These are phyloP conservation scores for Heterobasidion irregulare DNA, from an alignment of 1,284 basidiomycete species.

Conservation along the genomic window DNA sequence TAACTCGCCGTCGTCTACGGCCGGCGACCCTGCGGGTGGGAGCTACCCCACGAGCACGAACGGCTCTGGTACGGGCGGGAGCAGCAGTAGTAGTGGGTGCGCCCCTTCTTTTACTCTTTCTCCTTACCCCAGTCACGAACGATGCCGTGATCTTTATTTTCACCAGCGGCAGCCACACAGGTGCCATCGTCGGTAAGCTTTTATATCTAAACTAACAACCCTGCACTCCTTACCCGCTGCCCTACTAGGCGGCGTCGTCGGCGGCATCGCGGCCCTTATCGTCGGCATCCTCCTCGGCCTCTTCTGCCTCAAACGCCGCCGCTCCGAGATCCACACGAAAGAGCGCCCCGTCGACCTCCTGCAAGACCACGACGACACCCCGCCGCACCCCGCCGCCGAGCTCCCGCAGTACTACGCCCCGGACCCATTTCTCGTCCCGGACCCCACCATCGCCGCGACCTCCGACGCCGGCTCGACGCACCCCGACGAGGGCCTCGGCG, in stretches of 20 bases:
- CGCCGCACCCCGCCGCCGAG: slow-evolving; percentile 27
- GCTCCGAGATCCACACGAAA: slow-evolving; percentile 28
- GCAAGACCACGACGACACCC: slow-evolving; percentile 50
- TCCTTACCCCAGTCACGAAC: not conserved
- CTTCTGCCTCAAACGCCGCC: slow-evolving; percentile 44
- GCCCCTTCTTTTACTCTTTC: not conserved
- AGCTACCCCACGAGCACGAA: slow-evolving; percentile 51
- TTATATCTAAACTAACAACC: not conserved
- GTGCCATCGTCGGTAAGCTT: slow-evolving; percentile 48
- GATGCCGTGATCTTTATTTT: not conserved
- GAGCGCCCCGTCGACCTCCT: slow-evolving; percentile 58
- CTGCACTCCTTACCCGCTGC: not conserved
- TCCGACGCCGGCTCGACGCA: slow-evolving; percentile 14
- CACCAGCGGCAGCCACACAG: slow-evolving; percentile 33
- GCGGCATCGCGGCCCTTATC: slow-evolving; percentile 43
- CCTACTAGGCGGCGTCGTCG: slow-evolving; percentile 52
- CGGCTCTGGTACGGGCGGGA: slow-evolving; percentile 18
- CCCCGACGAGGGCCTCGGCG: slow-evolving; percentile 11
- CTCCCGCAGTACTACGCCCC: slow-evolving; percentile 63
- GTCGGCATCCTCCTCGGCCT: slow-evolving; percentile 35
- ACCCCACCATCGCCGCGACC: slow-evolving; percentile 39
- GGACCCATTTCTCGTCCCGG: slow-evolving; percentile 64
- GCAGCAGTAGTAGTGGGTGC: slow-evolving; percentile 6
- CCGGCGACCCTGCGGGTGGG: slow-evolving; percentile 69
- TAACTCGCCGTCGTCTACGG: slow-evolving; percentile 64